These are phyloP conservation scores for Sporopachydermia quercuum DNA, from an alignment of 805 yeast genomes.

Conservation along the genomic window DNA sequence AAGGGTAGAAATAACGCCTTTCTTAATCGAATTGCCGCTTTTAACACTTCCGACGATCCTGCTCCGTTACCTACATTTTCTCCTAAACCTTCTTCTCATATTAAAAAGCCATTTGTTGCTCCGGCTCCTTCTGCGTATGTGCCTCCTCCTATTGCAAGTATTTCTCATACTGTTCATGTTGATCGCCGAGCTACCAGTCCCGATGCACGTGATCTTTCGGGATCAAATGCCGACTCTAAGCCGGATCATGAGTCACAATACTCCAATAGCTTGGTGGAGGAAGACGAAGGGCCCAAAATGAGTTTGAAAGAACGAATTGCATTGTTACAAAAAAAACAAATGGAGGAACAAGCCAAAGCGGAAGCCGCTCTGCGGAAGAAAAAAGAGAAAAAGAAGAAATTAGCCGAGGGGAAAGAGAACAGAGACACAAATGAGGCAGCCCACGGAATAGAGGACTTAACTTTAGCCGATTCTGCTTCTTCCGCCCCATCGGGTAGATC, in stretches of 20 bases:
- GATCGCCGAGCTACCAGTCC: conserved; percentile 4
- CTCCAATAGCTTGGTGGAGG: conserved; percentile 13
- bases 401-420: conserved; percentile 6
- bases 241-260: conserved; percentile 13
- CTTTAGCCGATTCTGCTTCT: neutral
- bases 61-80: conserved; percentile 25
- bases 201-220: conserved; percentile 2
- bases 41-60: conserved; percentile 25
- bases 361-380: conserved; percentile 40
- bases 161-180: neutral
- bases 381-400: conserved; percentile 30
- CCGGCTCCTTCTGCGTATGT: conserved; percentile 46
- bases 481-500: neutral
- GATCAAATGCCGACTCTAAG: conserved; percentile 7
- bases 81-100: conserved; percentile 30
- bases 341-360: conserved; percentile 54
- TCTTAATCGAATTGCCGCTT: conserved; percentile 33
- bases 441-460: conserved; percentile 5
- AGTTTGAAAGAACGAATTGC: conserved; percentile 82
- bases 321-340: conserved; percentile 64
- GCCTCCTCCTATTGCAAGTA: conserved; percentile 20
- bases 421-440: conserved; percentile 5
- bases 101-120: conserved; percentile 41
- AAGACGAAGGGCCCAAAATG: conserved; percentile 55
- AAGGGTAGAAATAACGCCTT: conserved; percentile 17